These are phyloP conservation scores for Aphanomyces euteiches DNA, from an alignment of 352 stramenopile species.

Conservation along the genomic window DNA sequence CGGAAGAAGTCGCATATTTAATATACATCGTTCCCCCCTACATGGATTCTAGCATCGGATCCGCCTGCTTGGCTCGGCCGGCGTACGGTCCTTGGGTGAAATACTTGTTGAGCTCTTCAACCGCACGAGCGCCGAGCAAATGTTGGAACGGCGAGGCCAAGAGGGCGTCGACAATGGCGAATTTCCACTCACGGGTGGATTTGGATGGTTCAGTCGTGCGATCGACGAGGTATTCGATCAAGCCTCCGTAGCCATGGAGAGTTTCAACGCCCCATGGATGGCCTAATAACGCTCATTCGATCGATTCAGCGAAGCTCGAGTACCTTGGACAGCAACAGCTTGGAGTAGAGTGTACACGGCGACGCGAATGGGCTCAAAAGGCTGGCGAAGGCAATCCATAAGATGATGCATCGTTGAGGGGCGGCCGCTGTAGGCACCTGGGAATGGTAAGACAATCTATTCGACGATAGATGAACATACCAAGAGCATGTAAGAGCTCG, in stretches of 20 bases:
- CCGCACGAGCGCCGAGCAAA: conserved; percentile 35
- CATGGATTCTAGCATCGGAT: conserved; percentile 8
- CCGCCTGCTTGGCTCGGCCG: neutral
- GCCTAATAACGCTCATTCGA: conserved; percentile 29
- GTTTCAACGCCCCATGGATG: conserved; percentile 65
- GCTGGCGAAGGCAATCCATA: conserved; percentile 76
- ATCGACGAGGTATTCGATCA: conserved; percentile 83
- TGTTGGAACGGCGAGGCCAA: conserved; percentile 60
- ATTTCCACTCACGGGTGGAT: conserved; percentile 84
- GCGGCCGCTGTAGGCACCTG: neutral
- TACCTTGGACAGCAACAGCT: conserved; percentile 67
- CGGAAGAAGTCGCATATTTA: neutral
- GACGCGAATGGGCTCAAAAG: conserved; percentile 76
- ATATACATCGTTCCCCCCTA: neutral
- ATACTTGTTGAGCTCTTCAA: conserved; percentile 8
- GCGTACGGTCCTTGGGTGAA: conserved; percentile 18
- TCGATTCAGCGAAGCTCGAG: neutral
- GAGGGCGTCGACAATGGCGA: conserved; percentile 75
- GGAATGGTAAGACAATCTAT: neutral
- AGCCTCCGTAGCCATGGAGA: conserved; percentile 69
- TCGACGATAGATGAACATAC: conserved; percentile 33
- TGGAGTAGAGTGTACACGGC: conserved; percentile 70
- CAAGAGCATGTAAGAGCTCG: conserved; percentile 60
- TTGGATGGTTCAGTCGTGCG: conserved; percentile 78
- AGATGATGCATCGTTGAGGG: conserved; percentile 44